A percentile compares a stretch with the other conserved stretches of the same genome.
Evolutionary conservation across 768 basidiomycete genomes (phyloP).

Genomic region (Cystobasidium ongulense): DNA sequence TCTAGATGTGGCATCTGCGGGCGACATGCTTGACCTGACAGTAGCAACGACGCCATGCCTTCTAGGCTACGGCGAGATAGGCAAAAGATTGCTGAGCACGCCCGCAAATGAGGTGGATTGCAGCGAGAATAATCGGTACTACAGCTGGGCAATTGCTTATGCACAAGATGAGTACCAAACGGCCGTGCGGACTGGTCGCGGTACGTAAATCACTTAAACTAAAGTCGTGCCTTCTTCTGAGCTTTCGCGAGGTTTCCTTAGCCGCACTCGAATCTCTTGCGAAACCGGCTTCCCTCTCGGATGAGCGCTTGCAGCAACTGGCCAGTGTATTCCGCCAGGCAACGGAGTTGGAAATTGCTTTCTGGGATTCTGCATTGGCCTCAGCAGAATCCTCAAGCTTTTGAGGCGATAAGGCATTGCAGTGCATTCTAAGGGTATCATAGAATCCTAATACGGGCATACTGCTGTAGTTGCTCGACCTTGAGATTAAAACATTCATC

Average conservation of each 20-base stretch:
- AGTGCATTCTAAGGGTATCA: neutral
- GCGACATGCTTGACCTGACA: conserved; percentile 61
- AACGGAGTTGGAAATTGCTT: conserved; percentile 66
- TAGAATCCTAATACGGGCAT: neutral
- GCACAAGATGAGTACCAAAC: conserved; percentile 61
- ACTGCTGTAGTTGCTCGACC: conserved; percentile 35
- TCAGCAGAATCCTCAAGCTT: too few relatives aligned
- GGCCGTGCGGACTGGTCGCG: conserved; percentile 50
- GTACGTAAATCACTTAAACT: too few relatives aligned
- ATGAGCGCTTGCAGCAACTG: conserved; percentile 58
- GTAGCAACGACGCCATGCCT: conserved; percentile 78
- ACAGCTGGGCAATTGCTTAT: conserved; percentile 56
- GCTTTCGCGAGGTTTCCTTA: neutral
- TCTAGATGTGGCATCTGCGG: conserved; percentile 68
- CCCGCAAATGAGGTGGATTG: conserved; percentile 49
- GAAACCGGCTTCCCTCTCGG: conserved; percentile 49
- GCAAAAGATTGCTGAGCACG: conserved; percentile 66
- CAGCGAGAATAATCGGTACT: conserved; percentile 65
- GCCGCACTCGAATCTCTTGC: neutral
- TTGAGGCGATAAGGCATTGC: too few relatives aligned
- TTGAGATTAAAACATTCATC: conserved; percentile 53
- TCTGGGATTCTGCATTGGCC: conserved; percentile 69
- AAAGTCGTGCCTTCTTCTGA: neutral
- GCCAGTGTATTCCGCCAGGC: conserved; percentile 64
- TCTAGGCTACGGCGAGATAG: conserved; percentile 86